A percentile compares a stretch with the other conserved stretches of the same genome.
Conservation (phyloP, 805 yeast genomes). For the Candida anglica region DNA sequence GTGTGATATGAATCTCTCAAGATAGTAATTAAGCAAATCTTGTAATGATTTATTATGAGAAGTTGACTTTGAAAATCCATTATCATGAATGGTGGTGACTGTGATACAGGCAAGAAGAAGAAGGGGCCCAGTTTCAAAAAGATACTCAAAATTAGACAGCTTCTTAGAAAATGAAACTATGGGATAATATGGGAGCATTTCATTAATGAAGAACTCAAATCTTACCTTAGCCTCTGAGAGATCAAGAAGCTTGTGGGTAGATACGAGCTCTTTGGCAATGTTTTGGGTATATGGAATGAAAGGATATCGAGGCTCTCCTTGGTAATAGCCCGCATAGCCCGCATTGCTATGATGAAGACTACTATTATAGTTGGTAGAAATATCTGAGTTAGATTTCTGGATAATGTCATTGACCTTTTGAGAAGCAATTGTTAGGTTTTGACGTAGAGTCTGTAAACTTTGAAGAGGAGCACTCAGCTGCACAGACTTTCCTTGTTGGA, state of each 20-base stretch:
- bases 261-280: conserved; percentile 34
- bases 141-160: conserved; percentile 33
- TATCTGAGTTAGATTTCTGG: neutral
- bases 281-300: conserved; percentile 12
- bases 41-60: conserved; percentile 18
- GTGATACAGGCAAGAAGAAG: conserved; percentile 40
- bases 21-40: conserved; percentile 38
- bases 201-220: conserved; percentile 29
- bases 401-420: neutral
- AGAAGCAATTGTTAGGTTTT: neutral
- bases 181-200: conserved; percentile 47
- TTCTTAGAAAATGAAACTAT: conserved; percentile 37
- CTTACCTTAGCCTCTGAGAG: conserved; percentile 31
- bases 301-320: too few relatives aligned
- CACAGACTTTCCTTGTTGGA: neutral
- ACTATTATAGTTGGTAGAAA: too few relatives aligned
- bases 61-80: conserved; percentile 9
- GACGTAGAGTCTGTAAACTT: neutral
- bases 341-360: too few relatives aligned
- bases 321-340: too few relatives aligned
- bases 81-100: conserved; percentile 45
- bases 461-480: neutral
- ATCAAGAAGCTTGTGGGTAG: conserved; percentile 26
- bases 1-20: conserved; percentile 43
- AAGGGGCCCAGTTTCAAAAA: conserved; percentile 40